Evolutionary conservation across 192 early-diverging fungal genomes (phyloP), one percentile per base, ranked within the genome.

Genomic region (Lunasporangiospora selenospora): DNA sequence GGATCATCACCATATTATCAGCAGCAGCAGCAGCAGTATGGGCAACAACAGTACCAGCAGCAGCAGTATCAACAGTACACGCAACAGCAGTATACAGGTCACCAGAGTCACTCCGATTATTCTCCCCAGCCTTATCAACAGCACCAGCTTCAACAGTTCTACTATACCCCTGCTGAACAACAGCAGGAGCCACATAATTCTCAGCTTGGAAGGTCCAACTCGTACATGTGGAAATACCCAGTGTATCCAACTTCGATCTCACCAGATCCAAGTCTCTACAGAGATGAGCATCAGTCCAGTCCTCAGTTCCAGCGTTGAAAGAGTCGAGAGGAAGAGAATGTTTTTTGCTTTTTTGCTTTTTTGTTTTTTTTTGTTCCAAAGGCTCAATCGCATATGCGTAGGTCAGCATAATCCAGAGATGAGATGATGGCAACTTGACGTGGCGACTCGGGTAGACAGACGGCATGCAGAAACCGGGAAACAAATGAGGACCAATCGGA

Each of bases 141-240:
- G 7, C 42, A 65, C 26, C 30, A 46, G 32, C 51, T 55, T 0
- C 62, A 65, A 4, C 44, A 54, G n/a, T 65, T 65, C 47, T 65
- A 65, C 16, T 55, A 29, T 48, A 65, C 62, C 32, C 53, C 53
- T 4, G 21, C 45, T 34, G 62, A 62, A 24, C 53, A 56, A 43
- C 26, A 71, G 58, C 21, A 32, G 12, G 33, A 53, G 11, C 62
- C 53, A 19, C 29, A 59, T 0, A 39, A n/a, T n/a, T n/a, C n/a
- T n/a, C n/a, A n/a, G n/a, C n/a, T n/a, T n/a, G n/a, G n/a, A n/a
- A n/a, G n/a, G n/a, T n/a, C n/a, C n/a, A n/a, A n/a, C n/a, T n/a
- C n/a, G n/a, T n/a, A n/a, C n/a, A n/a, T n/a, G n/a, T n/a, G n/a
- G n/a, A n/a, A n/a, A n/a, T n/a, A n/a, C 30, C 36, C 34, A 49